A percentile compares a stretch with the other conserved stretches of the same genome.
Evolutionary conservation across 1,284 basidiomycete genomes (phyloP).

Genomic region (Malassezia furfur): DNA sequence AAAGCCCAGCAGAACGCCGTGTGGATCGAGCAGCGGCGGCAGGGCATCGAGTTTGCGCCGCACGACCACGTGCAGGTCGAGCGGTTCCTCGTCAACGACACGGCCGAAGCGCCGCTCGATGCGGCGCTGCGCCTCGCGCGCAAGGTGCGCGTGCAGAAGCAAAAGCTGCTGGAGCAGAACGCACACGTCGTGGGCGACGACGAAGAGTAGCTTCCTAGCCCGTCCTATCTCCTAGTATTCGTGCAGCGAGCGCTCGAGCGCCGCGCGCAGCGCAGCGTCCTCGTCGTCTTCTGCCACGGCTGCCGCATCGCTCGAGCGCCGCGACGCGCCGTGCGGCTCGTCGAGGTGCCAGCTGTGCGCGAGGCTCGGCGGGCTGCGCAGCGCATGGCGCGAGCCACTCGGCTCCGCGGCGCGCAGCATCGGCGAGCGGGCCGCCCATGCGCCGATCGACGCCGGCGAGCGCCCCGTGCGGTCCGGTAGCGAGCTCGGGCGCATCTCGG

Average conservation of each 20-base stretch:
- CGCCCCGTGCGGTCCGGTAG: not conserved
- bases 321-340: not conserved
- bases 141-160: constrained; percentile 44
- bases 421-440: constrained; percentile 10
- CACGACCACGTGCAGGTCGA: constrained; percentile 18
- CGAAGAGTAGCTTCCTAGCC: constrained; percentile 9
- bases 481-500: constrained; percentile 7
- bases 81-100: constrained; percentile 21
- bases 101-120: constrained; percentile 38
- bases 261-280: constrained; percentile 34
- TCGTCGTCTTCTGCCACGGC: constrained; percentile 7
- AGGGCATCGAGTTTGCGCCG: constrained; percentile 42
- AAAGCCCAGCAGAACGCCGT: constrained; percentile 34
- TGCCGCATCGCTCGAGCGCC: not conserved
- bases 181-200: constrained; percentile 27
- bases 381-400: not conserved
- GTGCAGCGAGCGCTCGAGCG: constrained; percentile 36
- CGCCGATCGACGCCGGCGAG: constrained; percentile 10
- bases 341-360: not conserved
- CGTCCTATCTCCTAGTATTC: constrained; percentile 20
- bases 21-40: constrained; percentile 33
- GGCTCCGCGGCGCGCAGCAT: constrained; percentile 1
- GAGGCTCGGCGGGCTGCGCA: not conserved
- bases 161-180: constrained; percentile 30
- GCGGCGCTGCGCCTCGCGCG: constrained; percentile 33